phyloP scores from a whole-genome alignment of 2,329 filamentous ascomycete genomes.

The Exophiala aquamarina region DNA sequence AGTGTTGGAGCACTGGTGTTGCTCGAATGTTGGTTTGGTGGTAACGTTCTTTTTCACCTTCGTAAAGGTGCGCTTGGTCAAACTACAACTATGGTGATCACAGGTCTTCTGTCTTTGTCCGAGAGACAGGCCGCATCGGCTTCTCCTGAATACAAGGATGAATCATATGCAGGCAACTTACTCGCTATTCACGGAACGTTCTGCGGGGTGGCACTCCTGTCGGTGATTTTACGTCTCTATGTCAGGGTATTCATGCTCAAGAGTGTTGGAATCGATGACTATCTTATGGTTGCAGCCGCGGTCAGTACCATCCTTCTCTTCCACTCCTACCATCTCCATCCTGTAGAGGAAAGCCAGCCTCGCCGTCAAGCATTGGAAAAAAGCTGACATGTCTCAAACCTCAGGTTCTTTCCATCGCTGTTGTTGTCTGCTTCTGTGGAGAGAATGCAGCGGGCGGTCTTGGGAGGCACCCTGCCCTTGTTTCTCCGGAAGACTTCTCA shows the following conservation, averaged over 20 bases:
- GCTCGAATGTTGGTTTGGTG: too few species aligned
- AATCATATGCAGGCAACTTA: constrained; percentile 40
- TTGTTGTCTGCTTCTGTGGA: constrained; percentile 43
- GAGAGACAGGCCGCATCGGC: constrained; percentile 23
- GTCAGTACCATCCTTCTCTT: constrained; percentile 35
- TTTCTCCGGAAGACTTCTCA: constrained; percentile 35
- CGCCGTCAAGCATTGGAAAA: too few species aligned
- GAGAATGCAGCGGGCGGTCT: constrained; percentile 37
- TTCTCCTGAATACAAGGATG: constrained; percentile 35
- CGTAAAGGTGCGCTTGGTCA: neutral
- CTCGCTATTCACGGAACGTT: constrained; percentile 42
- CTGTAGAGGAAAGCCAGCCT: too few species aligned
- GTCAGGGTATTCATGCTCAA: constrained; percentile 50
- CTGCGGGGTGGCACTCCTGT: constrained; percentile 38
- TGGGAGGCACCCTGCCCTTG: constrained; percentile 45
- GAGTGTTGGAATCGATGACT: constrained; percentile 52
- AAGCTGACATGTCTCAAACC: too few species aligned
- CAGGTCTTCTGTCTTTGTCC: constrained; percentile 6
- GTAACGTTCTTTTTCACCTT: too few species aligned
- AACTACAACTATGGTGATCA: constrained; percentile 10
- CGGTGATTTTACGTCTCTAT: constrained; percentile 45
- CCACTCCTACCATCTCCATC: neutral
- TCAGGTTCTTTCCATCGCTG: constrained; percentile 30
- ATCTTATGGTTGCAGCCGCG: constrained; percentile 43
- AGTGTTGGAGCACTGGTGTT: too few species aligned